phyloP scores from a whole-genome alignment of 805 yeast species.

The Priceomyces carsonii region DNA sequence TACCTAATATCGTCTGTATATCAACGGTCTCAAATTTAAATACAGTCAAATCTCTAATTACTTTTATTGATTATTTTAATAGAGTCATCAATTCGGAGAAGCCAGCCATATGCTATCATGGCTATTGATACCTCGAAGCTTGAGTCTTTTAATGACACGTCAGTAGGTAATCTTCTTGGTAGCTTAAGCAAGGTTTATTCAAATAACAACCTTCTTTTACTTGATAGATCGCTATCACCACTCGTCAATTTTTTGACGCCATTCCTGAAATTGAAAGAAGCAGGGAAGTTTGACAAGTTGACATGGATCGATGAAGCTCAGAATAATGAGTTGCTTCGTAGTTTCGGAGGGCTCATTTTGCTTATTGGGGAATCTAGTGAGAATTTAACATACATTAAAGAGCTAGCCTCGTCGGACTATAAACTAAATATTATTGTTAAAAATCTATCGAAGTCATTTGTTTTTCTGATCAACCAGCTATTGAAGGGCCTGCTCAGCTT shows the following conservation, averaged over 20 bases:
- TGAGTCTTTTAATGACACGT: constrained; percentile 18
- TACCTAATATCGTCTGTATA: too few relatives aligned
- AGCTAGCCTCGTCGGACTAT: constrained; percentile 2
- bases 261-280: constrained; percentile 51
- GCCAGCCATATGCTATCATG: too few relatives aligned
- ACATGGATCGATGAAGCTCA: constrained; percentile 42
- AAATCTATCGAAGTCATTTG: constrained; percentile 34
- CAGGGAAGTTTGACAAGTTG: constrained; percentile 49
- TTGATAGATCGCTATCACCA: constrained; percentile 50
- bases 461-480: constrained; percentile 30
- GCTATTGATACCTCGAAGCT: too few relatives aligned
- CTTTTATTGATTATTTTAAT: too few relatives aligned
- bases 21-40: too few relatives aligned
- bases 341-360: constrained; percentile 19
- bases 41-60: too few relatives aligned
- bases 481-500: constrained; percentile 14
- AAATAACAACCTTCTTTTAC: constrained; percentile 30
- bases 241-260: constrained; percentile 56
- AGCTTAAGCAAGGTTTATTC: constrained; percentile 26
- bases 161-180: constrained; percentile 20
- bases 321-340: constrained; percentile 10
- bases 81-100: too few relatives aligned
- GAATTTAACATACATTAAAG: constrained; percentile 16
- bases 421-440: constrained; percentile 32
- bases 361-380: constrained; percentile 13